Evolutionary conservation across 1,284 basidiomycete genomes (phyloP).

Genomic region (Flammula alnicola): DNA sequence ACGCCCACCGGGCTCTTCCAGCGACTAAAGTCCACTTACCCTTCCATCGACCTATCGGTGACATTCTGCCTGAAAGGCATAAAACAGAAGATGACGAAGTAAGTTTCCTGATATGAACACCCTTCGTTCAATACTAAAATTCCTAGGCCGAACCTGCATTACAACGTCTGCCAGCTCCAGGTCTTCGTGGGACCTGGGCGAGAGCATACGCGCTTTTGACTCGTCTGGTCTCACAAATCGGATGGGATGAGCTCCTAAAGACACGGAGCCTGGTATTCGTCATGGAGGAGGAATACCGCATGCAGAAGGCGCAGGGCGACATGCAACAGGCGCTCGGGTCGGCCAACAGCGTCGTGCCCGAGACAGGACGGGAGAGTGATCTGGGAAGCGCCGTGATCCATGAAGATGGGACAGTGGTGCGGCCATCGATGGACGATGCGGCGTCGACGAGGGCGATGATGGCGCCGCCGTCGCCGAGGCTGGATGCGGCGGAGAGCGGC

Average conservation of each 20-base stretch:
- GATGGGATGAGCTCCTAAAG: conserved; percentile 98
- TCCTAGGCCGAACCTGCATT: conserved; percentile 90
- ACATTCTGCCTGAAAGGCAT: conserved; percentile 73
- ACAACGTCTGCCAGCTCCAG: conserved; percentile 91
- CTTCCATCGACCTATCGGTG: conserved; percentile 83
- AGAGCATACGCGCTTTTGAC: conserved; percentile 93
- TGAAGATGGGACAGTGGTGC: conserved; percentile 56
- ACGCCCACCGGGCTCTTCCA: conserved; percentile 87
- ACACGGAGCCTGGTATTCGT: conserved; percentile 95
- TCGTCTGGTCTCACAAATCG: conserved; percentile 89
- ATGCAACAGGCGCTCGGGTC: conserved; percentile 40
- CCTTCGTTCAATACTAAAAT: conserved; percentile 1
- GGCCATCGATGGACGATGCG: conserved; percentile 60
- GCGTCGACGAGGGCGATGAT: conserved; percentile 72
- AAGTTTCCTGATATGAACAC: conserved; percentile 9
- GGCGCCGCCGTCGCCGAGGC: conserved; percentile 39
- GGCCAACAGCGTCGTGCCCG: conserved; percentile 23
- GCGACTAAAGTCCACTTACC: conserved; percentile 88
- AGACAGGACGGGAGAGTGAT: conserved; percentile 29
- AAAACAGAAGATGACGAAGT: conserved; percentile 89
- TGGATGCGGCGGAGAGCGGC: conserved; percentile 20
- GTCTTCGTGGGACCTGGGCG: conserved; percentile 94
- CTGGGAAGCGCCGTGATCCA: conserved; percentile 48
- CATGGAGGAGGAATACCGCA: conserved; percentile 99
- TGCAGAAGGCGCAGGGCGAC: conserved; percentile 77